phyloP scores from a whole-genome alignment of 2,329 filamentous ascomycete species.

The Capronia coronata region DNA sequence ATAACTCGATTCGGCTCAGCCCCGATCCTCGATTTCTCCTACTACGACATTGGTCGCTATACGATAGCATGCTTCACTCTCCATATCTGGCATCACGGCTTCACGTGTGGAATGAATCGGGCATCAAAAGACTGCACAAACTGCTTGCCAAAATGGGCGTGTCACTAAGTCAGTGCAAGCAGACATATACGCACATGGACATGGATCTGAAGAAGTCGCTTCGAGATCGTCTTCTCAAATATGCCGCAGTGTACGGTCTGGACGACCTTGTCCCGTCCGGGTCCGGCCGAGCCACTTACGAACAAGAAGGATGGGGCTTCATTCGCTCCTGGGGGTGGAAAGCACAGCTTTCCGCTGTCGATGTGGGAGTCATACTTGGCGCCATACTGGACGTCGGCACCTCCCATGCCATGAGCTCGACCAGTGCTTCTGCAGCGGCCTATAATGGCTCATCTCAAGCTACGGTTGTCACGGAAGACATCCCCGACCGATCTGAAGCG shows the following conservation, averaged over 20 bases:
- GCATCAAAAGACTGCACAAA: slow-evolving; percentile 83
- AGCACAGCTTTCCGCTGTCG: slow-evolving; percentile 84
- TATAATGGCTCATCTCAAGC: slow-evolving; percentile 17
- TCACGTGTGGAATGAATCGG: slow-evolving; percentile 89
- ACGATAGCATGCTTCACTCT: slow-evolving; percentile 97
- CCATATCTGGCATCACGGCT: slow-evolving; percentile 87
- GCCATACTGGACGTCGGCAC: slow-evolving; percentile 84
- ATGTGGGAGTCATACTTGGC: slow-evolving; percentile 87
- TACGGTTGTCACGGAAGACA: slow-evolving; percentile 15
- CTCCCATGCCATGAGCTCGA: neutral
- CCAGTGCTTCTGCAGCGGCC: slow-evolving; percentile 5
- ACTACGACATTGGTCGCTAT: slow-evolving; percentile 92
- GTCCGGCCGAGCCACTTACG: slow-evolving; percentile 60
- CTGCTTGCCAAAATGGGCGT: slow-evolving; percentile 97
- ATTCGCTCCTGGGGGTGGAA: slow-evolving; percentile 97
- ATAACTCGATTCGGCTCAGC: slow-evolving; percentile 84
- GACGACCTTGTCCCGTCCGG: slow-evolving; percentile 85
- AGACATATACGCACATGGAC: slow-evolving; percentile 97
- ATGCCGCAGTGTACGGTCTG: slow-evolving; percentile 85
- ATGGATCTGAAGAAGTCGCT: slow-evolving; percentile 89
- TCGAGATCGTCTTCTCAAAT: slow-evolving; percentile 78
- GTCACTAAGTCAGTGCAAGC: slow-evolving; percentile 84
- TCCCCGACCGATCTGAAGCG: slow-evolving; percentile 24
- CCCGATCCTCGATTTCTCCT: slow-evolving; percentile 91
- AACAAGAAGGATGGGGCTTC: slow-evolving; percentile 93